Base-by-base conservation (phyloP, 139 green algal species). In the Spirogloea muscicola region DNA sequence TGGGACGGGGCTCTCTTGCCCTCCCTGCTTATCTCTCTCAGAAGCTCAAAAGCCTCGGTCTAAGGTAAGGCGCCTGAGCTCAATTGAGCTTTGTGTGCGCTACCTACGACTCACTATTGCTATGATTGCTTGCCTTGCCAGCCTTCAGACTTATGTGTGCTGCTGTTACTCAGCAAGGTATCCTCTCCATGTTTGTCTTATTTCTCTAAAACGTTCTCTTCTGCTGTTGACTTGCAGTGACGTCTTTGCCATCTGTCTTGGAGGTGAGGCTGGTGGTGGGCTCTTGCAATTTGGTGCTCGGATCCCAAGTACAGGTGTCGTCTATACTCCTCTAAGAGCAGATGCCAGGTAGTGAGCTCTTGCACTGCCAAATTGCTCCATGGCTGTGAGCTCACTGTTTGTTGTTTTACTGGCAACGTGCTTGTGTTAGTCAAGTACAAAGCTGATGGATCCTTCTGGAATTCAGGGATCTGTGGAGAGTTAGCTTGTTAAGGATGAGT, bases 1-100 rank as follows among this genome's bases (percentile, higher is more conserved):
- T 68, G 59, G 59, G 59, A 16, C 48, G 36, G 59, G 59, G 59
- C 7, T 18, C 34, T 21, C 27, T 68, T 29, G 34, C 59, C 49
- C 59, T 68, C 3, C 18, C 37, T 39, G 49, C 34, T 13, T 27
- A n/a, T 7, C n/a, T 68, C 7, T 31, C 49, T 3, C 34, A 60
- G 27, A 60, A 60, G 49, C n/a, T n/a, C n/a, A n/a, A n/a, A n/a
- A n/a, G n/a, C n/a, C n/a, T n/a, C n/a, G n/a, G n/a, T n/a, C n/a
- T n/a, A n/a, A n/a, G n/a, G n/a, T n/a, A n/a, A n/a, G n/a, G n/a
- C n/a, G n/a, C n/a, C n/a, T n/a, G n/a, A n/a, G 49, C 31, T 10
- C 34, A 37, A 27, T 60, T 60, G 7, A 27, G 27, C 49, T 16
- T 59, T 29, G 27, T 25, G 49, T 59, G 33, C 33, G 49, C 3